Evolutionary conservation across 1,284 basidiomycete genomes (phyloP).

Genomic region (Ceratorhiza oryzae-sativae): DNA sequence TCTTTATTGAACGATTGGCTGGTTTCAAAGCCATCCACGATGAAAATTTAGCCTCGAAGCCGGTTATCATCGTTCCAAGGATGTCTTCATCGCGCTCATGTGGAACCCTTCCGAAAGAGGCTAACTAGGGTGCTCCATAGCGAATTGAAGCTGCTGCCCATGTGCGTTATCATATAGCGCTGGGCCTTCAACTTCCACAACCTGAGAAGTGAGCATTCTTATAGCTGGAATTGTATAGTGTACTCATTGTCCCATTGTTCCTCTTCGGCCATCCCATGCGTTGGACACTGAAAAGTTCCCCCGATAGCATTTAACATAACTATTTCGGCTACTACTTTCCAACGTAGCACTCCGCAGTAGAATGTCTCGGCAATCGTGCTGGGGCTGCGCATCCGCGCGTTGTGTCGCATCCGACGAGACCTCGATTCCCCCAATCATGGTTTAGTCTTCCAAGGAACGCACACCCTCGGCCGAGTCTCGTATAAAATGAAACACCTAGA

Average conservation of each 20-base stretch:
- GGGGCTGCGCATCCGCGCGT: neutral
- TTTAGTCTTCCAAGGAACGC: neutral
- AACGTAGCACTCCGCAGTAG: neutral
- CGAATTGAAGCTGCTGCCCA: slow-evolving; percentile 3
- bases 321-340: neutral
- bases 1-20: neutral
- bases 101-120: neutral
- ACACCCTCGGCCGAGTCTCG: slow-evolving; percentile 8
- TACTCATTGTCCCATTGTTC: neutral
- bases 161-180: neutral
- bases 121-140: neutral
- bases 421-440: slow-evolving; percentile 1
- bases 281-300: neutral
- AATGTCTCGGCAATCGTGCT: slow-evolving; percentile 4
- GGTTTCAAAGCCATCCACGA: neutral
- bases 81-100: neutral
- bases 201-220: neutral
- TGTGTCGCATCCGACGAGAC: neutral
- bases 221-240: neutral
- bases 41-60: neutral
- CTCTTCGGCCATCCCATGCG: neutral
- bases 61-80: slow-evolving; percentile 1
- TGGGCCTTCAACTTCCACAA: neutral
- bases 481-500: slow-evolving; percentile 9
- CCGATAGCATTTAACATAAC: neutral